Evolutionary conservation across 805 yeast genomes (phyloP), one percentile per base, ranked within the genome.

Genomic region (Debaryomyces prosopidis): DNA sequence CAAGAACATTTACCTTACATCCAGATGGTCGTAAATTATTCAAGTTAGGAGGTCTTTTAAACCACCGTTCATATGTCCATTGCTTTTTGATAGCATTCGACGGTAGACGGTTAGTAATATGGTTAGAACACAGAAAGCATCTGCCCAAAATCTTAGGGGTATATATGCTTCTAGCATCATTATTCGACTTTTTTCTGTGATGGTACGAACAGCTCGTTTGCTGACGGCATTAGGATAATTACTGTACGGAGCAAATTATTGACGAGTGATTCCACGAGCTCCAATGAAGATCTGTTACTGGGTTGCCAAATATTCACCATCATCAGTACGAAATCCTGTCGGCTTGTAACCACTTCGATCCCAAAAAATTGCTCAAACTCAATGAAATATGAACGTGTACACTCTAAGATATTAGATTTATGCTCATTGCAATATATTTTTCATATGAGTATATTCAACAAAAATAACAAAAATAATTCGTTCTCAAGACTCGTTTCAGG

Each of bases 241-340:
- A 18, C 19, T 9, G 31, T 20, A 27, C 3, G 43, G 38, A 20
- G 32, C 33, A 12, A 19, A 17, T 5, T 19, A 9, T 40, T 40
- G 37, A 14, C 20, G 43, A 31, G 31, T n/a, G 20, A 40, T 40
- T 11, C 43, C 35, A 33, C 11, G 4, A 30, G 16, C 5, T 12
- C 12, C 11, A 14, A 30, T 11, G 11, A 30, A 30, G 16, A 6
- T 3, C 16, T 30, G 33, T 7, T 9, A 12, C 16, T 30, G 7
- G 16, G 16, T 6, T n/a, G 33, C 8, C 15, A 32, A 17, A 40
- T 19, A 40, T 27, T 40, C 44, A 9, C 44, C 39, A 23, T 31
- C 35, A 15, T 36, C 36, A 20, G 28, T 31, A 45, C 60, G 15
- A 23, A 45, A 43, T 52, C 58, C 6, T 53, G 58, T 14, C 4